Percentiles rank a stretch among this genome's conserved stretches.
Evolutionary conservation across 192 early-diverging fungal species (phyloP).

Genomic region (Lobosporangium transversale): DNA sequence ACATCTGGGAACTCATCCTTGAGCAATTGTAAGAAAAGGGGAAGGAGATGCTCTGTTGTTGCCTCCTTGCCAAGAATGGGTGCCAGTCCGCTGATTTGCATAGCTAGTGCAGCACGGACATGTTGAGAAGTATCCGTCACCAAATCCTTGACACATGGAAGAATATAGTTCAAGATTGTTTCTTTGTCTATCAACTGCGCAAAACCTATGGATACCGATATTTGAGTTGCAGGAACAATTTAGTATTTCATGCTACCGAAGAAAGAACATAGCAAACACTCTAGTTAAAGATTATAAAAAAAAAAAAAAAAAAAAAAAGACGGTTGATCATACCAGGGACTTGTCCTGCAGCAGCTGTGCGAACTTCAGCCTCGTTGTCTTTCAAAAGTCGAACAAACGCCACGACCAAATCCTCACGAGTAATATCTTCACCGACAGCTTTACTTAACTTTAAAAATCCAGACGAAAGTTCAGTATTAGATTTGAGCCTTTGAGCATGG

Average conservation of each 20-base stretch:
- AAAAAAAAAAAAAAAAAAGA: no score
- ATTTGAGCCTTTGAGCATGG: no score
- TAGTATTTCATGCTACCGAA: background rate
- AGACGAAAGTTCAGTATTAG: no score
- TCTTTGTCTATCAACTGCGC: slow-evolving; percentile 80
- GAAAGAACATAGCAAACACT: background rate
- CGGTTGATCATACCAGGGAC: slow-evolving; percentile 87
- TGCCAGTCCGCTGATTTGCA: slow-evolving; percentile 94
- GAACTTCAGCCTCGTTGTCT: slow-evolving; percentile 98
- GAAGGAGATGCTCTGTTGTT: slow-evolving; percentile 93
- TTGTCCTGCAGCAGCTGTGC: slow-evolving; percentile 93
- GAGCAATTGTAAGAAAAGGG: slow-evolving; percentile 93
- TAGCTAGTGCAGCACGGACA: slow-evolving; percentile 94
- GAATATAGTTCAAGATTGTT: slow-evolving; percentile 79
- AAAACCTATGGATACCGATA: slow-evolving; percentile 45
- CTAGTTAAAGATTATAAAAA: background rate
- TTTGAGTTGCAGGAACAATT: background rate
- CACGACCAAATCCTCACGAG: slow-evolving; percentile 85
- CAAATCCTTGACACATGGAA: slow-evolving; percentile 93
- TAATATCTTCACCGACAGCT: slow-evolving; percentile 79
- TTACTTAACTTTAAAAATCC: slow-evolving; percentile 68
- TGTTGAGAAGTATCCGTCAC: slow-evolving; percentile 95
- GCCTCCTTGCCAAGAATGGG: slow-evolving; percentile 94
- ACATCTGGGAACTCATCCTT: slow-evolving; percentile 99
- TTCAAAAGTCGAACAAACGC: slow-evolving; percentile 90